Evolutionary conservation across 768 basidiomycete genomes (phyloP), one percentile per base, ranked within the genome.

Genomic region (Hygrophorus russula): DNA sequence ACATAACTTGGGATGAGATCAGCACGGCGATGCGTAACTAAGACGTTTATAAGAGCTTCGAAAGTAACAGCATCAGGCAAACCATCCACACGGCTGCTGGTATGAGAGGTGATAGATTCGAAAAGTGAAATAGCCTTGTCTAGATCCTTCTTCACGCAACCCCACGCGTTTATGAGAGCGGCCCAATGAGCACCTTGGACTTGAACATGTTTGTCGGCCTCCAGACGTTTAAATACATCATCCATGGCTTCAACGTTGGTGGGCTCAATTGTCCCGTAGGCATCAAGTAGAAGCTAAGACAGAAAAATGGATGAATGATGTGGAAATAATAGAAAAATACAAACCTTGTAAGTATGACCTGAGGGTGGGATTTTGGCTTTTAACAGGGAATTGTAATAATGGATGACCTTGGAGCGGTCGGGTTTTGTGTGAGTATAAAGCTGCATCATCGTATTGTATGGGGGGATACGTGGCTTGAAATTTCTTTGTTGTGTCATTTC

Each of bases 371-470:
- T 78, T 0, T 68, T 62, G 3, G 73, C 79, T 20, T 59, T 56
- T 29, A 66, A 58, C 60, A 99, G 68, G 54, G 75, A 68, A 38
- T 82, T 57, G 59, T 84, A 84, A 59, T 81, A 98, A 52, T 74
- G 68, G 19, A 97, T 61, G 13, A 82, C 86, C 37, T 79, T 73
- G 19, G 72, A 73, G 41, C 91, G 76, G 49, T 88, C 82, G 1
- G 91, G 94, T 59, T 85, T 87, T n/a, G 85, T 91, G 44, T 82
- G 78, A 39, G 84, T 82, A 63, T 90, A 92, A 53, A 94, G 70
- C 59, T 99, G 96, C 77, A 99, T 97, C 92, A 99, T 96, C 28
- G 85, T 92, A 65, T 99, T 99, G 71, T 81, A 99, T 0, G 94
- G 94, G 14, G 94, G 96, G 1, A 96, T 80, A 5, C 92, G 72